Base-by-base conservation (phyloP, 768 basidiomycete genomes). In the Cyclocybe cylindracea region DNA sequence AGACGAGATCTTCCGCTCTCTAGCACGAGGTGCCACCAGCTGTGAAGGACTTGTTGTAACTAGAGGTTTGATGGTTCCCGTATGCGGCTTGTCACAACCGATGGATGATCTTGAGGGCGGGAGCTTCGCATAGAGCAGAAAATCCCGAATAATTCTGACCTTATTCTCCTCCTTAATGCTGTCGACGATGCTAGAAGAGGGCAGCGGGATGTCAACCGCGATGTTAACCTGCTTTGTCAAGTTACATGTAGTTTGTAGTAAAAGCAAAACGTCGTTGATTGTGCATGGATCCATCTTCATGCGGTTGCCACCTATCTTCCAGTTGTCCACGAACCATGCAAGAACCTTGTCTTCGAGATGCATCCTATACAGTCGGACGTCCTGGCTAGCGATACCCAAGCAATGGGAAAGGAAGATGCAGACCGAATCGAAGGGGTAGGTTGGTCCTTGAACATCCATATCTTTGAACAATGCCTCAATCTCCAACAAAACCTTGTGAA, bases 401-500 rank as follows among this genome's bases (percentile, higher is more conserved):
- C 84, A 87, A 24, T 80, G 73, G 5, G 80, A 71, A 41, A 98
- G 75, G 64, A 98, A 93, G 50, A 76, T 74, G 73, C 95, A 97
- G 36, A 96, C 92, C 1, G 95, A 85, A 63, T 99, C 97, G 60
- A 80, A 89, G 0, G 94, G 93, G 60, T 82, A 86, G 10, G 84
- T 72, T 2, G 95, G 94, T 0, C 94, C 95, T 69, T 98, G 96
- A 11, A 97, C 80, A 56, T 92, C 88, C 51, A 99, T 74, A 55
- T 96, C 91, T 55, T 86, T 87, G 1, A 85, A 80, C 42, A 98
- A 73, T 0, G 77, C 74, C 63, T 94, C 93, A 43, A 98, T 84
- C 64, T 95, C 93, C 2, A 70, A 61, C 10, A 90, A 73, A 40
- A 88, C 70, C 10, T 79, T 79, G 35, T 84, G 81, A 10, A 81